Evolutionary conservation across 192 early-diverging fungal genomes (phyloP).

Genomic region (Pecoramyces ruminantium): DNA sequence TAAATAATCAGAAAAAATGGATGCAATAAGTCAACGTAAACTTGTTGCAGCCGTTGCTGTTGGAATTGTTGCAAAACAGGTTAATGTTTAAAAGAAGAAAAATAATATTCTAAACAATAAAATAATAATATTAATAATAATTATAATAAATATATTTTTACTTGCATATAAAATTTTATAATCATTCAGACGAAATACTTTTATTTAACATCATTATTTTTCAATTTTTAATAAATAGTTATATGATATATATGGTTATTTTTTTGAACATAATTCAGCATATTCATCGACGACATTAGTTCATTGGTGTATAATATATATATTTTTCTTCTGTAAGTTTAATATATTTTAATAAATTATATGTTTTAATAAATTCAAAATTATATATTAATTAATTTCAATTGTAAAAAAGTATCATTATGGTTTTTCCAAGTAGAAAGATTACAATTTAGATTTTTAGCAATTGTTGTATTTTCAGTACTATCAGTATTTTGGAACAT

Average conservation of each 20-base stretch:
- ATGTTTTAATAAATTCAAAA: not conserved
- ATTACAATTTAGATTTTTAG: not conserved
- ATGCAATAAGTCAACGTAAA: not conserved
- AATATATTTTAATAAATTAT: not conserved
- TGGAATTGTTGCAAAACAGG: not conserved
- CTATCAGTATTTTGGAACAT: not conserved
- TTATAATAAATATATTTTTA: too few species aligned
- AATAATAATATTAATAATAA: too few species aligned
- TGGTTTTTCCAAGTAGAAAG: not conserved
- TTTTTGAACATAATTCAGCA: not conserved
- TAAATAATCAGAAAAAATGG: not conserved
- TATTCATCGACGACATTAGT: not conserved
- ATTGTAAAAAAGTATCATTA: not conserved
- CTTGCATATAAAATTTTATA: too few species aligned
- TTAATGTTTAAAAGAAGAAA: not conserved
- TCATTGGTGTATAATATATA: not conserved
- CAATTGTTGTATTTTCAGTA: not conserved
- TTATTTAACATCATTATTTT: too few species aligned
- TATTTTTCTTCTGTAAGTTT: not conserved
- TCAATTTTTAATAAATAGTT: not conserved
- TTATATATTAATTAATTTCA: not conserved
- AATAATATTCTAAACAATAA: too few species aligned
- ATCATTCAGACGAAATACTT: too few species aligned
- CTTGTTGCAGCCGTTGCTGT: not conserved
- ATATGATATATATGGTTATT: not conserved